Evolutionary conservation across 2,329 filamentous ascomycete species (phyloP), one percentile per base, ranked within the genome.

Genomic region (Cadophora sp.): DNA sequence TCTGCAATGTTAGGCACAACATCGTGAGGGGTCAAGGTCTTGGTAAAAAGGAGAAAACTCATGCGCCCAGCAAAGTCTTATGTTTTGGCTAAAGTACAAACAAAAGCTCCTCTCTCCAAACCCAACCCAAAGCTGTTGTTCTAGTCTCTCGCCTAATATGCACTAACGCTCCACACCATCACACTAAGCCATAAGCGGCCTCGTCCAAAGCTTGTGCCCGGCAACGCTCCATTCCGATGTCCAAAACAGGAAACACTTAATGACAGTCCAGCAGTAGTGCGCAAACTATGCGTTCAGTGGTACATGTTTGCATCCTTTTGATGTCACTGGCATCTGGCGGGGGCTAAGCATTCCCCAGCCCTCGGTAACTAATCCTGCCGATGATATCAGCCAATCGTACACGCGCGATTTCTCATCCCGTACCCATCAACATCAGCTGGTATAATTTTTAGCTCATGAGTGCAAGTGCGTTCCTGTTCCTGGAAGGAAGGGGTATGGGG

Each of bases 131-230:
- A 43, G 40, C 14, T 43, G 40, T 43, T 19, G 5, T 43, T 14
- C 40, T 43, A 43, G 71, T 73, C 71, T 72, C 73, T 72, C 71
- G 73, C 71, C 72, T 73, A 73, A 73, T 72, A 71, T 66, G 64
- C 71, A 71, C 70, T 48, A 48, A n/a, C 43, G 7, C 43, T 16
- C 43, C 43, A 22, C 4, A 22, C 4, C 43, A 22, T 5, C 5
- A 2, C 43, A 22, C 43, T 9, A 48, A 2, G 7, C 43, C 43
- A 9, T 5, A 48, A 22, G 4, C 43, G 11, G 43, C 19, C 43
- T 48, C 19, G 43, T 14, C n/a, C 43, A 48, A 48, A 48, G 43
- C 43, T 48, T 48, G 43, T 22, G 19, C 43, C n/a, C 43, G 43
- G 43, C 8, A 48, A 22, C 43, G 19, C 22, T 4, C 19, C 43